Evolutionary conservation across 257 asterid genomes (phyloP).

Genomic region (Lavandula angustifolia): DNA sequence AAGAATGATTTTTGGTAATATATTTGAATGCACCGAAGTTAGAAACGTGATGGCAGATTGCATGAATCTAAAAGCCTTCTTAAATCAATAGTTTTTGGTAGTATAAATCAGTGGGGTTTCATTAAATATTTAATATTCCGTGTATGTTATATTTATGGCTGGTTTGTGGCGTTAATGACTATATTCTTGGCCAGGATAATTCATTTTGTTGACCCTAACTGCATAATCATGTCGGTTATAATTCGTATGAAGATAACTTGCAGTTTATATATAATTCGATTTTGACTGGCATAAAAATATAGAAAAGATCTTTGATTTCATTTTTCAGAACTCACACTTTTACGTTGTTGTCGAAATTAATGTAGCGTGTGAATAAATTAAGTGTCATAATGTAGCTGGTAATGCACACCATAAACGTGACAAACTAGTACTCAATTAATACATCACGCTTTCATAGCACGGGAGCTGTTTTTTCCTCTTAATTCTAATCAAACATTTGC

Average conservation of each 20-base stretch:
- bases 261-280: background rate
- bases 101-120: conserved; percentile 27
- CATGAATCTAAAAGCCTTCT: conserved; percentile 25
- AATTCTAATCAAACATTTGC: conserved; percentile 18
- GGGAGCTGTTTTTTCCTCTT: conserved; percentile 12
- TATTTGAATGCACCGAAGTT: conserved; percentile 22
- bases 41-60: conserved; percentile 32
- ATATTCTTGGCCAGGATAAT: conserved; percentile 18
- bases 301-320: background rate
- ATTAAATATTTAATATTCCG: background rate
- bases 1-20: conserved; percentile 27
- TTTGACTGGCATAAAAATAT: too few relatives aligned
- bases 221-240: too few relatives aligned
- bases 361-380: background rate
- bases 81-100: conserved; percentile 8
- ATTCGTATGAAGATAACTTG: background rate
- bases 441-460: conserved; percentile 29
- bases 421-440: conserved; percentile 24
- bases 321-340: background rate
- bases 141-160: background rate
- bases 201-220: conserved; percentile 16
- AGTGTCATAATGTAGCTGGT: conserved; percentile 3
- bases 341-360: background rate
- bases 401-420: conserved; percentile 31
- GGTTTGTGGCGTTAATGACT: background rate